These are phyloP conservation scores for Kodamaea kakaduensis DNA, from an alignment of 805 yeast genomes.

Conservation along the genomic window DNA sequence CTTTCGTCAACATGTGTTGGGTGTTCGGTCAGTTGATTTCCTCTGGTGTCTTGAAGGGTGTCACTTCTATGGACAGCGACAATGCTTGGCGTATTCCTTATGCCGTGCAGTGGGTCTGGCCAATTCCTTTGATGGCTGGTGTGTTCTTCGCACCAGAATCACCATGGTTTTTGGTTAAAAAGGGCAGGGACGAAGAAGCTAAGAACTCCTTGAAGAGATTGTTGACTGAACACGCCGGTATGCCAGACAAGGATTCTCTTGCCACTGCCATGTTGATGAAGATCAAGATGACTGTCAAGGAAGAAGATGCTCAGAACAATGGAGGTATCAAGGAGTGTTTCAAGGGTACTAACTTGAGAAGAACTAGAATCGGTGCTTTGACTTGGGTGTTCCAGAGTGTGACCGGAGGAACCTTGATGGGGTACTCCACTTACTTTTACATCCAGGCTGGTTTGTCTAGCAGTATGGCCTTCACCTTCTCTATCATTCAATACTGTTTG, in stretches of 20 bases:
- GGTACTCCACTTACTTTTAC: conserved; percentile 50
- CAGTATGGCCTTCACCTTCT: conserved; percentile 42
- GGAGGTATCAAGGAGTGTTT: conserved; percentile 41
- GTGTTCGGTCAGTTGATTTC: conserved; percentile 54
- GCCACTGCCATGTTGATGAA: conserved; percentile 40
- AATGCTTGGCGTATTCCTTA: conserved; percentile 44
- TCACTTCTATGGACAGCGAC: conserved; percentile 22
- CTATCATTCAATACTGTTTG: conserved; percentile 42
- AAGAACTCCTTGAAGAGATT: conserved; percentile 35
- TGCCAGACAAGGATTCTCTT: conserved; percentile 31
- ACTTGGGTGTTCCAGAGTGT: conserved; percentile 45
- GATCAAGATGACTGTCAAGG: conserved; percentile 44
- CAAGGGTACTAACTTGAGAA: conserved; percentile 42
- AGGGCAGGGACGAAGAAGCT: conserved; percentile 37
- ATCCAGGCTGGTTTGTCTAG: conserved; percentile 46
- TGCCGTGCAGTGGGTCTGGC: conserved; percentile 40
- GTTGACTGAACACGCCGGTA: conserved; percentile 26
- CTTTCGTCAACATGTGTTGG: conserved; percentile 51
- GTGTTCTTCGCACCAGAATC: conserved; percentile 43
- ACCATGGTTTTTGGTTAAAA: conserved; percentile 44
- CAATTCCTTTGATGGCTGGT: conserved; percentile 31
- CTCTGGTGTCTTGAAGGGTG: conserved; percentile 46
- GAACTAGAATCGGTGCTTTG: conserved; percentile 48
- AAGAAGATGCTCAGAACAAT: conserved; percentile 23
- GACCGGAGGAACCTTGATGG: conserved; percentile 46